These are phyloP conservation scores for Strobilomyces dryophilus DNA, from an alignment of 768 basidiomycete genomes.

Conservation along the genomic window DNA sequence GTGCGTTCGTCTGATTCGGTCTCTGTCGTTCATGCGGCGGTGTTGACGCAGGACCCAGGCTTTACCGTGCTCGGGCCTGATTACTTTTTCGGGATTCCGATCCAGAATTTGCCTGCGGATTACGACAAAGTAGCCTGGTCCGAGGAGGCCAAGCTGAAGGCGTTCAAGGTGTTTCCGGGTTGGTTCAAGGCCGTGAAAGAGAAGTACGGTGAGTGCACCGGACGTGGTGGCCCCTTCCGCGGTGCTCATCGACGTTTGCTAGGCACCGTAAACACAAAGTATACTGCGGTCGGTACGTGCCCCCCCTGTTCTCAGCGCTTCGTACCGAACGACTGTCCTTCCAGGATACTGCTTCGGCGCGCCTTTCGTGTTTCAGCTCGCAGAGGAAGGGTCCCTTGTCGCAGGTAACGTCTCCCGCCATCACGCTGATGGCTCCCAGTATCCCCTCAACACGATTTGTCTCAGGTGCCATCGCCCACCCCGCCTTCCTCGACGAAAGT, in stretches of 20 bases:
- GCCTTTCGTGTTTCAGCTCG: slow-evolving; percentile 44
- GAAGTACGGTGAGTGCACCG: slow-evolving; percentile 37
- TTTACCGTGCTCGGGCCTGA: slow-evolving; percentile 56
- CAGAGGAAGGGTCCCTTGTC: slow-evolving; percentile 38
- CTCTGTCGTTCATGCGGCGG: background rate
- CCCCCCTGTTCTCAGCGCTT: too few relatives aligned
- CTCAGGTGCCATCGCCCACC: slow-evolving; percentile 40
- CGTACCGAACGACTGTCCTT: background rate
- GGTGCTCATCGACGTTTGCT: background rate
- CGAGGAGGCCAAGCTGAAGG: slow-evolving; percentile 24
- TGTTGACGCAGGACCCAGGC: slow-evolving; percentile 32
- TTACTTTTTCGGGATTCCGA: slow-evolving; percentile 52
- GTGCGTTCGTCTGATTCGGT: slow-evolving; percentile 28
- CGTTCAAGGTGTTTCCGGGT: slow-evolving; percentile 37
- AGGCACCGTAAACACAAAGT: slow-evolving; percentile 35
- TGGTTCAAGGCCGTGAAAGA: slow-evolving; percentile 51
- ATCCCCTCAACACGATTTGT: background rate
- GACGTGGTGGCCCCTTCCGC: background rate
- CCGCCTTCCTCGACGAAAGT: slow-evolving; percentile 46
- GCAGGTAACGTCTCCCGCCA: slow-evolving; percentile 30
- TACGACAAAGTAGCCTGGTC: slow-evolving; percentile 39
- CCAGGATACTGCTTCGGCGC: slow-evolving; percentile 57
- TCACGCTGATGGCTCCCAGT: background rate
- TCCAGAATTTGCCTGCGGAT: slow-evolving; percentile 32
- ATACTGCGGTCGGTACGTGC: slow-evolving; percentile 40